Base-by-base conservation (phyloP, 1,284 basidiomycete species). In the Cutaneotrichosporon spelunceum region DNA sequence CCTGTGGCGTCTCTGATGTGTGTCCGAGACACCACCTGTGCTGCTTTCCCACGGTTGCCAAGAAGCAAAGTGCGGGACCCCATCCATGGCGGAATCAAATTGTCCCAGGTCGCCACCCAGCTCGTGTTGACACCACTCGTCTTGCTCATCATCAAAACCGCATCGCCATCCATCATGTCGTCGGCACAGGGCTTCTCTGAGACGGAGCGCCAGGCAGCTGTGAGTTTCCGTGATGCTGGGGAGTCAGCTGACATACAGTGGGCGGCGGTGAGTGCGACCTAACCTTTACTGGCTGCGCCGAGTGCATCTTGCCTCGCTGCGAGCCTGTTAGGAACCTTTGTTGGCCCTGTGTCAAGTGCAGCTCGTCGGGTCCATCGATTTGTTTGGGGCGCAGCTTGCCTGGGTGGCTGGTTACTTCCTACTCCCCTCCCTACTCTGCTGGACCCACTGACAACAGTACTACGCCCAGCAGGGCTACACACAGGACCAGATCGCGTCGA, bases 391-490 rank as follows among this genome's bases (percentile, higher is more conserved):
- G n/a, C n/a, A n/a, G n/a, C n/a, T 19, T 36, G 26, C n/a, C 13
- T 19, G 19, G 8, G 44, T 53, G n/a, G 53, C 47, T n/a, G 30
- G 30, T 33, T 11, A 33, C 30, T 11, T 33, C 11, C 30, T 11
- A 33, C 30, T 33, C 39, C 39, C 39, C 50, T 29, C 42, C 29
- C 49, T 24, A 26, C 26, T 24, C 47, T 26, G 6, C 34, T 39
- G 36, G 36, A 42, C 39, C 9, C 39, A 19, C 39, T 42, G 19
- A 52, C 39, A 13, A 4, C 61, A 79, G 75, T 80, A 80, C 64
- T 80, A 80, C 59, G 74, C 76, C 14, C 71, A 74, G 61, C 77
- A 80, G 65, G 79, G 78, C 19, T 79, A 79, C 59, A 71, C 74
- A 54, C 19, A 63, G 61, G 59, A 68, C 24, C 66, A 68, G 59